These are phyloP conservation scores for Magnaporthiopsis poae DNA, from an alignment of 2,329 filamentous ascomycete genomes.

Conservation along the genomic window DNA sequence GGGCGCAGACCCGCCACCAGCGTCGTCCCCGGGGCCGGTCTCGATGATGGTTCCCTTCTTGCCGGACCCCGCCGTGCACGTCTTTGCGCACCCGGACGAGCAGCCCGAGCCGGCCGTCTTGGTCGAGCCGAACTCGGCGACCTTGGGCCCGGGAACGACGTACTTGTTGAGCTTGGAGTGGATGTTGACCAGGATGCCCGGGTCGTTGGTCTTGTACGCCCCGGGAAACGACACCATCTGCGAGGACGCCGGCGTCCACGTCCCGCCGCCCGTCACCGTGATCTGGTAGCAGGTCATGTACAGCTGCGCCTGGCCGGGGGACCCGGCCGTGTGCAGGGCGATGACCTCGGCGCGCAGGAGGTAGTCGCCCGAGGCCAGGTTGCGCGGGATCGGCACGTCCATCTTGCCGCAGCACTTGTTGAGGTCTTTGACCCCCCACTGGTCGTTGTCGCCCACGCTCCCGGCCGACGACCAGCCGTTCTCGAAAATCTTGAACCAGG, in stretches of 20 bases:
- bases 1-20: slow-evolving; percentile 12
- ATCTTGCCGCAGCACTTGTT: slow-evolving; percentile 31
- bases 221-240: slow-evolving; percentile 28
- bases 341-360: slow-evolving; percentile 40
- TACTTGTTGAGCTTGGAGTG: slow-evolving; percentile 31
- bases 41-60: slow-evolving; percentile 13
- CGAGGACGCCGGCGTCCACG: slow-evolving; percentile 17
- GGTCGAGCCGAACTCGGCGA: slow-evolving; percentile 30
- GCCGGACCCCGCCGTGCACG: slow-evolving; percentile 25
- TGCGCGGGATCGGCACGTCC: slow-evolving; percentile 25
- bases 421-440: slow-evolving; percentile 35
- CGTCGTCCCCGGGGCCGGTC: slow-evolving; percentile 8
- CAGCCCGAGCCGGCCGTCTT: slow-evolving; percentile 31
- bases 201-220: slow-evolving; percentile 32
- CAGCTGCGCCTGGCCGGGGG: slow-evolving; percentile 24
- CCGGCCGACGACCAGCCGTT: slow-evolving; percentile 29
- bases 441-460: slow-evolving; percentile 30
- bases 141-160: slow-evolving; percentile 32
- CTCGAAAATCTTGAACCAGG: slow-evolving; percentile 44
- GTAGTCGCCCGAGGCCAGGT: slow-evolving; percentile 28
- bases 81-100: slow-evolving; percentile 27
- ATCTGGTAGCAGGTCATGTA: slow-evolving; percentile 32
- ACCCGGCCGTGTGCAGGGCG: slow-evolving; percentile 34
- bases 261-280: slow-evolving; percentile 18
- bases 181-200: slow-evolving; percentile 39